Evolutionary conservation across 805 yeast genomes (phyloP), one percentile per base, ranked within the genome.

Genomic region (Candida qinlingensis): DNA sequence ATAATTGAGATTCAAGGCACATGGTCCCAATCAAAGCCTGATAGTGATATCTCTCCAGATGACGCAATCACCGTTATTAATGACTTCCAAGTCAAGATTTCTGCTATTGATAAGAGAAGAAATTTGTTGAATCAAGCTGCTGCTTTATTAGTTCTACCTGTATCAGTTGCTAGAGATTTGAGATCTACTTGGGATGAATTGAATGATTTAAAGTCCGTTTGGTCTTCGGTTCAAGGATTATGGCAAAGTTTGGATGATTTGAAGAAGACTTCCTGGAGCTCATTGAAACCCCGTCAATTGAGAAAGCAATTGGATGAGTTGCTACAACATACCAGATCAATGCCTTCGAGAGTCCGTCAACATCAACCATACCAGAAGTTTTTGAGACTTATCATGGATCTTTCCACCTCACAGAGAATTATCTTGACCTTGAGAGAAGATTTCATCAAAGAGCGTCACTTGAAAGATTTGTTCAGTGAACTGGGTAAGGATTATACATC

Each of bases 291-390:
- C 0, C 61, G 79, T 7, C 60, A 68, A 0, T 50, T 85, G 4
- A 70, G 80, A 41, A 64, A 62, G 11, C 62, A 67, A 9, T 63
- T 87, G 12, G 88, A 85, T 25, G 76, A 71, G 1, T 61, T 85
- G 10, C 52, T 79, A 1, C 62, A 65, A 1, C 58, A 57, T 1
- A 69, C 83, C 2, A 72, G 81, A 45, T 55, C 73, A 0, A 71
- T 83, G 67, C 87, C 92, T 0, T 64, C 73, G 0, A 71, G 76
- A 12, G 71, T 84, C 28, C 72, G 87, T 6, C 89, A 81, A 52
- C 85, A 87, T 60, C 69, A 81, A 0, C 90, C 91, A 0, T 83
- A 83, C 61, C 83, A 78, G 52, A 74, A 75, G 19, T 69, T 83
- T n/a, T 81, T 80, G 52, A 61, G 60, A 7, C 52, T 54, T 1